phyloP scores from a whole-genome alignment of 2,329 filamentous ascomycete genomes.

The Aspergillus tubingensis region DNA sequence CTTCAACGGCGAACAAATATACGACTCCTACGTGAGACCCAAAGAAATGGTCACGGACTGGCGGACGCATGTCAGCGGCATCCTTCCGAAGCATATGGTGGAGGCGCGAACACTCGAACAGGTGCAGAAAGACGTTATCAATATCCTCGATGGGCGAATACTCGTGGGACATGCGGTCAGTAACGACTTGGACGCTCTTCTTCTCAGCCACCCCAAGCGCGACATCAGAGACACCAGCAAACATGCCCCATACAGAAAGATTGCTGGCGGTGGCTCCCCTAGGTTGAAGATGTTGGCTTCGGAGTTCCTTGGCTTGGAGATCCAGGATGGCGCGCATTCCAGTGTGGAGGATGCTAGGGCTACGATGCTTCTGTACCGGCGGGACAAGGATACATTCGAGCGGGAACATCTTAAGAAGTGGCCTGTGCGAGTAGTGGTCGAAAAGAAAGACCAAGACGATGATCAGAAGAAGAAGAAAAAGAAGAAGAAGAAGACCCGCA shows the following conservation, averaged over 20 bases:
- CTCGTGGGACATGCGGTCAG: slow-evolving; percentile 82
- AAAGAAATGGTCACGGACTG: slow-evolving; percentile 82
- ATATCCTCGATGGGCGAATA: slow-evolving; percentile 69
- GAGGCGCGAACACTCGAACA: slow-evolving; percentile 70
- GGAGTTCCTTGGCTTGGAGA: slow-evolving; percentile 59
- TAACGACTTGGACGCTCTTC: slow-evolving; percentile 73
- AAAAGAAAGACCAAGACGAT: slow-evolving; percentile 35
- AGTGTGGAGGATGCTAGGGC: slow-evolving; percentile 78
- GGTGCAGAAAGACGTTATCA: slow-evolving; percentile 72
- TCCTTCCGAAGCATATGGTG: slow-evolving; percentile 72
- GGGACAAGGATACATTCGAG: slow-evolving; percentile 83
- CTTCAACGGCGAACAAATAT: slow-evolving; percentile 87
- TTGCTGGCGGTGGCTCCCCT: slow-evolving; percentile 51
- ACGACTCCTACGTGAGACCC: slow-evolving; percentile 87
- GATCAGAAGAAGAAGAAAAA: slow-evolving; percentile 49
- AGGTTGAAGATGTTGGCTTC: slow-evolving; percentile 59
- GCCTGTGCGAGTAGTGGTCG: slow-evolving; percentile 44
- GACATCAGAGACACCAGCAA: slow-evolving; percentile 85
- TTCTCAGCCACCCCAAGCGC: slow-evolving; percentile 73
- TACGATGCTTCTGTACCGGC: slow-evolving; percentile 84
- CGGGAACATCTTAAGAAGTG: slow-evolving; percentile 72
- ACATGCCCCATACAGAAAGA: slow-evolving; percentile 70
- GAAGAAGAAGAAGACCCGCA: slow-evolving; percentile 50
- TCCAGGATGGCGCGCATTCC: slow-evolving; percentile 62
- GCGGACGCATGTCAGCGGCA: slow-evolving; percentile 82